phyloP scores from a whole-genome alignment of 345 rosid genomes.

The Zanthoxylum bungeanum region DNA sequence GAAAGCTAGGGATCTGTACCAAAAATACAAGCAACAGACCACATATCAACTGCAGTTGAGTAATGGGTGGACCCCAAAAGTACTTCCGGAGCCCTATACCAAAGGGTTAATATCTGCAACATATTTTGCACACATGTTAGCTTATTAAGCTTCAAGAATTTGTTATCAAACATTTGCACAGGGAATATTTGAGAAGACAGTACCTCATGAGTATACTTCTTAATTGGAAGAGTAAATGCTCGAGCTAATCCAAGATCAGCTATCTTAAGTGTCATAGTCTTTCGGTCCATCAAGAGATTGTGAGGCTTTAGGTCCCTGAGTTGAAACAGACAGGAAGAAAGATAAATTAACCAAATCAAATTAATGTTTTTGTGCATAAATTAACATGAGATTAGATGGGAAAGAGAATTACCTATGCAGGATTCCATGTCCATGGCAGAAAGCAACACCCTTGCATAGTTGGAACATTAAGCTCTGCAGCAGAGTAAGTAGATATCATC shows the following conservation, averaged over 20 bases:
- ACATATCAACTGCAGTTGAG: conserved; percentile 94
- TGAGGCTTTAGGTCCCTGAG: conserved; percentile 98
- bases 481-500: too few species aligned
- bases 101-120: conserved; percentile 78
- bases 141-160: neutral
- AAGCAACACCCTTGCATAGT: conserved; percentile 90
- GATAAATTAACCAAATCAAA: neutral
- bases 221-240: conserved; percentile 83
- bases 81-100: conserved; percentile 99
- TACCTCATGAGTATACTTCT: conserved; percentile 97
- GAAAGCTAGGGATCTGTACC: conserved; percentile 39
- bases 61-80: conserved; percentile 92
- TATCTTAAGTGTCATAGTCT: conserved; percentile 71
- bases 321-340: too few species aligned
- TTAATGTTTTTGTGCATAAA: neutral
- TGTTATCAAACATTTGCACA: neutral
- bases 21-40: conserved; percentile 94
- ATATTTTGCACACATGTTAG: neutral
- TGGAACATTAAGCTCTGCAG: conserved; percentile 97
- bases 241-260: conserved; percentile 97
- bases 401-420: conserved; percentile 63
- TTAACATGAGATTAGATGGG: neutral
- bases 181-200: neutral
- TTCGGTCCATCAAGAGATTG: conserved; percentile 82
- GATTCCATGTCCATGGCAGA: conserved; percentile 96